Evolutionary conservation across 345 rosid genomes (phyloP), one percentile per base, ranked within the genome.

Genomic region (Adansonia digitata): DNA sequence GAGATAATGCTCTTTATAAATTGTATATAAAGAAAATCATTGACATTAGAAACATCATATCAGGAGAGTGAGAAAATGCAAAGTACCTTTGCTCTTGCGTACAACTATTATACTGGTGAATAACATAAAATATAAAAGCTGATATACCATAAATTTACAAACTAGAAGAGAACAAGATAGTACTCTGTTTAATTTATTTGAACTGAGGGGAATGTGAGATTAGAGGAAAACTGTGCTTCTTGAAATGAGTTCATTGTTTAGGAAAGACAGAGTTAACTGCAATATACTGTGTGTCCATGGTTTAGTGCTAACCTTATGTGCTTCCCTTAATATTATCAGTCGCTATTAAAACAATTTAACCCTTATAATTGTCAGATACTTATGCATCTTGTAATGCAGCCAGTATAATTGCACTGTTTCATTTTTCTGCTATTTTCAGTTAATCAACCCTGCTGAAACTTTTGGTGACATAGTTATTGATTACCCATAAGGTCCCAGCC

Each of bases 381-480:
- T 10, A 11, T 2, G 29, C 60, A 55, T 24, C 51, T 42, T 40
- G 34, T 13, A 24, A 22, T 24, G 39, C 35, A 0, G 2, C 34
- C 26, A 7, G 72, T 46, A 48, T 69, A 68, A 68, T 27, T 43
- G 71, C 31, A 24, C 12, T 68, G 11, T 24, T 69, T 46, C 72
- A 9, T 22, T 15, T 71, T 75, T 48, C 35, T 45, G 20, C 51
- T 77, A 43, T 75, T 78, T 72, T 71, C 87, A 94, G 98, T 69
- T 91, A 76, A 84, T 94, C 82, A 94, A 94, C 80, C 97, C 97
- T 48, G 98, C 98, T n/a, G 98, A 94, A 86, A 90, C 98, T 56
- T 94, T 94, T 86, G 98, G 98, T 24, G 98, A 94, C 82, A 92
- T 94, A 39, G 94, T 94, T 55, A 90, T 94, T 40, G 98, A 94